A percentile compares a stretch with the other conserved stretches of the same genome.
Conservation (phyloP, 2,329 filamentous ascomycete genomes). For the Bipolaris sorokiniana region DNA sequence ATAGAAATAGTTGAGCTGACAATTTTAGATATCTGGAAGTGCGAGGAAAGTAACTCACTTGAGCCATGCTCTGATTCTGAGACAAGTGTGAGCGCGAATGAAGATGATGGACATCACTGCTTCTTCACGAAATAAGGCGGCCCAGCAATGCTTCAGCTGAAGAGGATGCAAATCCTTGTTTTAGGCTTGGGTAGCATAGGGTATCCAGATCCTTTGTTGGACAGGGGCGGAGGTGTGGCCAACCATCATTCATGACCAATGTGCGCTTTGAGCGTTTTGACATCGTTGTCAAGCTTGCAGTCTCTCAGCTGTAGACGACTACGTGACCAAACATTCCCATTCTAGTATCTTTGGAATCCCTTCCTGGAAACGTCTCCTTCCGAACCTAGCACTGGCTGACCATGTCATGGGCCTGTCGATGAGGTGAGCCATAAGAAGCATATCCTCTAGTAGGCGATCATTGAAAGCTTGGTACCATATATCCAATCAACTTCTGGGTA, state of each 20-base stretch:
- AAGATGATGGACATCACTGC: neutral
- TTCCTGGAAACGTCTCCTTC: neutral
- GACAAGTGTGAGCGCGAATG: neutral
- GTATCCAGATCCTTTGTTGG: neutral
- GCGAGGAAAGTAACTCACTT: neutral
- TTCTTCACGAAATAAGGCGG: neutral
- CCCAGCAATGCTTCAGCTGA: slow-evolving; percentile 5
- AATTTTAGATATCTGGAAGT: neutral
- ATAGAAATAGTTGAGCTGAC: neutral
- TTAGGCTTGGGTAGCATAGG: neutral
- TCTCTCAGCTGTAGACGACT: neutral
- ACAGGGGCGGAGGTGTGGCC: neutral
- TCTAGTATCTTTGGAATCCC: neutral
- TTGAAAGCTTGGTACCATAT: slow-evolving; percentile 23
- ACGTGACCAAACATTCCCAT: neutral
- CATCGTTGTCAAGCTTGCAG: neutral
- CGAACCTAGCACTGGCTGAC: neutral
- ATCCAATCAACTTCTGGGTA: slow-evolving; percentile 12
- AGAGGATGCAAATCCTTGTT: slow-evolving; percentile 4
- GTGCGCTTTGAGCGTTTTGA: neutral
- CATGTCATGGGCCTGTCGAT: slow-evolving; percentile 6
- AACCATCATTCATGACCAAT: neutral
- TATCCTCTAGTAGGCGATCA: slow-evolving; percentile 28
- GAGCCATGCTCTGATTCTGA: neutral
- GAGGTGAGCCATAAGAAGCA: slow-evolving; percentile 28